Percentiles rank a stretch among this genome's conserved stretches.
Evolutionary conservation across 225 moss, liverwort and hornwort species (phyloP).

Genomic region (Marchantia paleacea): DNA sequence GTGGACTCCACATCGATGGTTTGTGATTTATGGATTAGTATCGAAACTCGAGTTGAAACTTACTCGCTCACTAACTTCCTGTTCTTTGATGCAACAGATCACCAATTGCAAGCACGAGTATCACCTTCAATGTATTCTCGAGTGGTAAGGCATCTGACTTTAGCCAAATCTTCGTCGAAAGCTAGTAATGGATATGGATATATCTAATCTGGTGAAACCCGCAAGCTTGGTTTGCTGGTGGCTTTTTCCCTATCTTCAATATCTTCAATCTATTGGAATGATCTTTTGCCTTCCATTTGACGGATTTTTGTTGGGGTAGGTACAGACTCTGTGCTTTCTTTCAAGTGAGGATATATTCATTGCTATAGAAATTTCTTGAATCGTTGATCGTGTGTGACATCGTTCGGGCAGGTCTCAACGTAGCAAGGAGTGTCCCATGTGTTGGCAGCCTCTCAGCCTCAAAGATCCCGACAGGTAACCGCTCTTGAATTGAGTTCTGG

Average conservation of each 20-base stretch:
- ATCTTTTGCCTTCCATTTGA: neutral
- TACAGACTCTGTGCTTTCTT: neutral
- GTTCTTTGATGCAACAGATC: constrained; percentile 37
- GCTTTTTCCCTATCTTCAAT: too few species aligned
- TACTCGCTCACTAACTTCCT: neutral
- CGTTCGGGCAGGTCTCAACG: constrained; percentile 57
- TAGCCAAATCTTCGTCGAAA: neutral
- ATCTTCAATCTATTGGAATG: neutral
- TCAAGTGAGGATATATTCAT: neutral
- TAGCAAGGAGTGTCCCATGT: constrained; percentile 86
- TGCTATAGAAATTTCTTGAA: neutral
- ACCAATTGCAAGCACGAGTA: constrained; percentile 93
- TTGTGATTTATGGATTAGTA: neutral
- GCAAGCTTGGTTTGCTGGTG: neutral
- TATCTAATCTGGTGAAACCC: neutral
- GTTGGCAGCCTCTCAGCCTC: constrained; percentile 70
- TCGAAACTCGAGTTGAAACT: too few species aligned
- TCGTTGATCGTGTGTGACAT: neutral
- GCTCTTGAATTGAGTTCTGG: neutral
- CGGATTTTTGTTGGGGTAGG: neutral
- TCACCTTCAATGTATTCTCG: constrained; percentile 90
- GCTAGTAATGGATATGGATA: neutral
- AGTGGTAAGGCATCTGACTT: constrained; percentile 55
- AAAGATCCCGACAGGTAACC: constrained; percentile 69
- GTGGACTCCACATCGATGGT: neutral